Evolutionary conservation across 805 yeast species (phyloP), one percentile per base, ranked within the genome.

Genomic region (Spathaspora hagerdaliae): DNA sequence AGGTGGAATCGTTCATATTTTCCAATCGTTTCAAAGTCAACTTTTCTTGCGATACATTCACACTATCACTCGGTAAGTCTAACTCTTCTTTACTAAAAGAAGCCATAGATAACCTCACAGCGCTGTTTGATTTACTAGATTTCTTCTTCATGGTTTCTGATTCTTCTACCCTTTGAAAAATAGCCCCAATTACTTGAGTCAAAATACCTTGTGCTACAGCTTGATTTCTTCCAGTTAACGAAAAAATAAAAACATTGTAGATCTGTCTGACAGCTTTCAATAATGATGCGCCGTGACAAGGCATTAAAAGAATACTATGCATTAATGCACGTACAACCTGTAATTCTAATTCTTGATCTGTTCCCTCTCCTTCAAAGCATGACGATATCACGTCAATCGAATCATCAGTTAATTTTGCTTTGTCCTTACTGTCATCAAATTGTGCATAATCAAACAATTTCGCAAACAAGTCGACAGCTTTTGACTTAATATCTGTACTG

Each of bases 201-300:
- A 94, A 74, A 7, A 94, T 85, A 1, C 96, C 98, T 69, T 95
- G 98, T 0, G 99, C 98, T 48, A 91, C 83, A 1, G 90, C 87
- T 66, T 94, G 99, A 60, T 90, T 92, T 26, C 86, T 73, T 3
- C 92, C 81, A 14, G 85, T 82, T 48, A 86, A 73, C 0, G 97
- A 89, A 45, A 88, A 77, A 36, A 94, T 84, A 58, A 92, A 95
- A 27, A 95, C 87, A 61, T 90, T 91, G 69, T 94, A 94, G 27
- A 92, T 88, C 58, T 88, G 96, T 63, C 98, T 80, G 33, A 95
- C 84, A 0, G 98, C 97, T 59, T 87, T 88, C 50, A 94, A 71
- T 43, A 94, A 71, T 1, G 91, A 81, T 7, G 90, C 87, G 2
- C 98, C 98, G 59, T 94, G 99, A 15, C 90, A 88, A 27, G 91